Base-by-base conservation (phyloP, 495 filamentous ascomycete species). In the Polyplosphaeria fusca region DNA sequence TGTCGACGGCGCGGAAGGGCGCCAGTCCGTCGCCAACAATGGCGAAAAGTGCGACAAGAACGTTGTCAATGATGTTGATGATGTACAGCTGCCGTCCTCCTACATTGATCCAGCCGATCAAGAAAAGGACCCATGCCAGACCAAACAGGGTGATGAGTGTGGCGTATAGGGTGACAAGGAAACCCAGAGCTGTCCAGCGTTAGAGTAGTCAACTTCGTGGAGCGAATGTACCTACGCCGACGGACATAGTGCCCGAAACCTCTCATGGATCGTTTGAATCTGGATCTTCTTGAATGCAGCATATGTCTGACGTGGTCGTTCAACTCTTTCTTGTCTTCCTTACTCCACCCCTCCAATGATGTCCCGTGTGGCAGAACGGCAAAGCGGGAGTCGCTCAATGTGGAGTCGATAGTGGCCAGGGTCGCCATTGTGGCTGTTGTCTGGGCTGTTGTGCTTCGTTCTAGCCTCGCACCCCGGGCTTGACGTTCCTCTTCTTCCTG, bases 41-140 rank as follows among this genome's bases (percentile, higher is more conserved):
- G 26, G 82, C 86, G 60, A 92, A 91, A 5, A 92, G 75, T 5
- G 82, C 88, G 0, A 91, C 87, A 19, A 92, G 75, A 22, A 89
- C 72, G 63, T 84, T 82, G 73, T 92, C 88, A 62, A 90, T 89
- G 47, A 89, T 70, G 48, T 89, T 83, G 66, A 90, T 82, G 55
- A 82, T 69, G 61, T 91, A 87, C 1, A 78, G 65, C 69, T 89
- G 83, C 54, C 75, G 73, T 23, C 80, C 80, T 26, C 85, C 86
- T n/a, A 89, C 83, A 55, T 89, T 87, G 65, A 91, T 88, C 87
- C 87, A 91, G 38, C 86, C 87, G 61, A 92, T 92, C 42, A 92
- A 70, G 72, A 89, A 90, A 27, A 92, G 77, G 0, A 92, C 87
- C 88, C 88, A 92, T 1, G 84, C 86, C 42, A 88, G 76, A 57